phyloP scores from a whole-genome alignment of 139 green algal genomes.

The Chlamydomonas sp. region DNA sequence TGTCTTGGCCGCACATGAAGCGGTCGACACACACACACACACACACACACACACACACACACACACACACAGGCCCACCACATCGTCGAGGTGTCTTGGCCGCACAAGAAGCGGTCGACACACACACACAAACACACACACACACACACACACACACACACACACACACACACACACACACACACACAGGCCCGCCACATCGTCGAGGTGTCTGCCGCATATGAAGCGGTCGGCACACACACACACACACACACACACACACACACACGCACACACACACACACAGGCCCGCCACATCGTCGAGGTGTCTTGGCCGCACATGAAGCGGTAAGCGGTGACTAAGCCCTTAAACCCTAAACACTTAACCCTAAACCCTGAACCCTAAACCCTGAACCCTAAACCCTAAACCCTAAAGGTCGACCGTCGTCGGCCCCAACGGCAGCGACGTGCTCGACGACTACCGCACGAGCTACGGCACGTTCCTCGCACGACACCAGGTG shows the following conservation, averaged over 20 bases:
- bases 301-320: slow-evolving; percentile 4
- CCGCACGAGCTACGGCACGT: slow-evolving; percentile 30
- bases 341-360: neutral
- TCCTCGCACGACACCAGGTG: no score
- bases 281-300: no score
- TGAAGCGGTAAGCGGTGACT: no score
- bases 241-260: no score
- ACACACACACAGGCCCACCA: no score
- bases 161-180: neutral
- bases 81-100: slow-evolving; percentile 1
- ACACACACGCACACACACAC: no score
- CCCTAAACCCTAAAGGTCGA: slow-evolving; percentile 20
- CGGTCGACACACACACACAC: no score
- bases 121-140: no score
- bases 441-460: slow-evolving; percentile 17
- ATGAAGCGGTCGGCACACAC: no score
- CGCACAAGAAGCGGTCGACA: slow-evolving; percentile 2
- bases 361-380: slow-evolving; percentile 2
- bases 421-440: slow-evolving; percentile 25
- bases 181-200: no score
- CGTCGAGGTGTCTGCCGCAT: neutral
- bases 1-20: slow-evolving; percentile 7
- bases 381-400: slow-evolving; percentile 3
- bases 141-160: neutral
- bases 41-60: no score